Evolutionary conservation across 163 green algal species (phyloP).

Genomic region (Chlamydomonas reinhardtii): DNA sequence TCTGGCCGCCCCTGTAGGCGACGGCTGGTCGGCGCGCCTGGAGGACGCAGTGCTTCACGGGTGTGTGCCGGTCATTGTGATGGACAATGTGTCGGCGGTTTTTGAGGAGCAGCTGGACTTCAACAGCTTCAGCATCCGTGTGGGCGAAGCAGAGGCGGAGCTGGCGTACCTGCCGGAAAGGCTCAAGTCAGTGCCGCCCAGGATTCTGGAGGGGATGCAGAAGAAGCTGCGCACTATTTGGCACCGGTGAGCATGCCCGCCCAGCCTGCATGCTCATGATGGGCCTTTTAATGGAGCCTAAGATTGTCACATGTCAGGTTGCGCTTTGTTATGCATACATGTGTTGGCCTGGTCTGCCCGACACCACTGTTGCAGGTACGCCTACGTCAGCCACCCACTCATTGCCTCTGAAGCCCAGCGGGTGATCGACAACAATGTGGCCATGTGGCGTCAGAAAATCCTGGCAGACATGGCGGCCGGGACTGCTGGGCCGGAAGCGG

Average conservation of each 20-base stretch:
- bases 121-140: constrained; percentile 62
- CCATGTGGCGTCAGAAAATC: neutral
- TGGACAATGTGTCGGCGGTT: constrained; percentile 24
- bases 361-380: constrained; percentile 10
- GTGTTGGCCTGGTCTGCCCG: neutral
- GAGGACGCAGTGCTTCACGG: constrained; percentile 48
- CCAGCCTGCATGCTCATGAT: neutral
- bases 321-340: neutral
- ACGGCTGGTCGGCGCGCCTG: constrained; percentile 34
- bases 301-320: neutral
- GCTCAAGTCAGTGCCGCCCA: constrained; percentile 11
- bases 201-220: constrained; percentile 42
- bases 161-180: constrained; percentile 30
- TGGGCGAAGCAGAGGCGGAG: constrained; percentile 47
- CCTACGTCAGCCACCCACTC: constrained; percentile 15
- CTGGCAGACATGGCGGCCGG: neutral
- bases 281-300: neutral
- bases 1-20: neutral
- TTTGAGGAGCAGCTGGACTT: constrained; percentile 36
- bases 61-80: constrained; percentile 35
- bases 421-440: constrained; percentile 10
- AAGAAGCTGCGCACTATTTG: constrained; percentile 21
- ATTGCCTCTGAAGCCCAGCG: neutral
- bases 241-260: constrained; percentile 25
- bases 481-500: neutral